phyloP scores from a whole-genome alignment of 1,139 yeast genomes.

The Geotrichum histeridarum region DNA sequence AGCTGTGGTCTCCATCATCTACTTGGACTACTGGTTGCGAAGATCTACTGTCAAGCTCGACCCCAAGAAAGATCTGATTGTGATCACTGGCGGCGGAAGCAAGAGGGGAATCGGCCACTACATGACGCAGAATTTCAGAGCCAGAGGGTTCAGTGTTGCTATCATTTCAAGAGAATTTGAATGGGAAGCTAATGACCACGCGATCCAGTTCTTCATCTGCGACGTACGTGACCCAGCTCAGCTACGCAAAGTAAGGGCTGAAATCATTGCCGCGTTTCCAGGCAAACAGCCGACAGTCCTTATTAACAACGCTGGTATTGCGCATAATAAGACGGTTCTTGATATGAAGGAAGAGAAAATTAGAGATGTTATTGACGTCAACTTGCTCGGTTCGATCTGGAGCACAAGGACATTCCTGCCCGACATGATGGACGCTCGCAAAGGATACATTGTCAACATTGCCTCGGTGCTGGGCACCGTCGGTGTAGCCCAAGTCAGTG shows the following conservation, averaged over 20 bases:
- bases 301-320: constrained; percentile 71
- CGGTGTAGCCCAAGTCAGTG: constrained; percentile 62
- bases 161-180: constrained; percentile 54
- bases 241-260: constrained; percentile 36
- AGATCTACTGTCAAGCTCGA: constrained; percentile 25
- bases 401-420: constrained; percentile 45
- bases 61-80: constrained; percentile 35
- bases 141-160: constrained; percentile 39
- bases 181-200: constrained; percentile 34
- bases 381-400: constrained; percentile 53
- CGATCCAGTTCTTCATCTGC: constrained; percentile 42
- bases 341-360: constrained; percentile 35
- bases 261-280: background rate
- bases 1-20: background rate
- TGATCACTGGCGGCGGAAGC: constrained; percentile 62
- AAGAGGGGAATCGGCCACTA: constrained; percentile 51
- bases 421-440: constrained; percentile 20
- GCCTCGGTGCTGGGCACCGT: constrained; percentile 61
- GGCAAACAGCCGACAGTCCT: constrained; percentile 46
- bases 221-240: constrained; percentile 45
- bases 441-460: constrained; percentile 14
- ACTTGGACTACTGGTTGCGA: constrained; percentile 7
- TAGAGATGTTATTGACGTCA: constrained; percentile 46
- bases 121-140: constrained; percentile 38
- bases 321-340: constrained; percentile 47